Evolutionary conservation across 2,329 filamentous ascomycete species (phyloP), one percentile per base, ranked within the genome.

Genomic region (Akanthomyces dipterigenus): DNA sequence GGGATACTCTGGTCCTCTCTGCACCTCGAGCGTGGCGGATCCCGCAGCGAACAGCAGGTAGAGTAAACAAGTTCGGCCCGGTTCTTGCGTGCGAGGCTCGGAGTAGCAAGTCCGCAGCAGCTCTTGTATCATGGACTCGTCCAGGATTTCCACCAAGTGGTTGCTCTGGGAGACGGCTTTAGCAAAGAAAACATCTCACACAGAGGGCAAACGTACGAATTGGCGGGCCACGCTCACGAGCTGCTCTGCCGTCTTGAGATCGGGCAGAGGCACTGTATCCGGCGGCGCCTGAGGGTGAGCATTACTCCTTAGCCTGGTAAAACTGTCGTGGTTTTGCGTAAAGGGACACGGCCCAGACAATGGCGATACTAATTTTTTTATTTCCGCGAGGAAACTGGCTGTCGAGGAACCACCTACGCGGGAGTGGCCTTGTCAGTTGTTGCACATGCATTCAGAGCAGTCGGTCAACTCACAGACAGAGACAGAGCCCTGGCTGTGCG

Each of bases 41-140:
- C 87, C 87, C 55, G 88, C 83, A 1, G 87, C 83, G 51, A 89
- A 80, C 0, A 84, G 81, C 6, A 89, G 74, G 65, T 86, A 84
- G 18, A 89, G 69, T 9, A 86, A 73, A 66, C 86, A 88, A 8
- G 87, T 72, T 65, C 81, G 80, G 0, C 80, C 76, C 7, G 79
- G 76, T 20, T 80, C 76, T 0, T 79, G 75, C 7, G 73, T 73
- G 0, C 84, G 73, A 0, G 83, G 82, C 63, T 83, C 79, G 8
- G 73, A 71, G 64, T 87, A 87, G 68, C 80, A 86, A 40, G 73
- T 71, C 0, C 83, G 78, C 2, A 88, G 67, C 1, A 74, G 74
- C 38, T 74, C 71, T 26, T 80, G 70, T 63, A 88, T 86, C 0
- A 68, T 67, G 20, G 74, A 71, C 34, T 76, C 77, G 64, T 86